phyloP scores from a whole-genome alignment of 116 monocot genomes.

The Trichopus zeylanicus region DNA sequence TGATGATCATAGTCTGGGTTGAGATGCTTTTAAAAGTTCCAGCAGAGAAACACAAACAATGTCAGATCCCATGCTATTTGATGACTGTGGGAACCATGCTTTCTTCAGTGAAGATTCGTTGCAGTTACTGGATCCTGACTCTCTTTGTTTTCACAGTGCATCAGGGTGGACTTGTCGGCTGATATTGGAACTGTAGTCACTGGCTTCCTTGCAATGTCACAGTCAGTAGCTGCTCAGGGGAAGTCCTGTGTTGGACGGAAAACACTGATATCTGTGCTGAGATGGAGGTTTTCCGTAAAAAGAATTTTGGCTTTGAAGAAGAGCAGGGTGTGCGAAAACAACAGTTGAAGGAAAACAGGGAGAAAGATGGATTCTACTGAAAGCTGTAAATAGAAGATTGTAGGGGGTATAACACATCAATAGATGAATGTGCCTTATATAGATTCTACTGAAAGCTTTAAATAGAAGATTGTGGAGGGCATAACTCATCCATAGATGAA shows the following conservation, averaged over 20 bases:
- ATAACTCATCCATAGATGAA: too few relatives aligned
- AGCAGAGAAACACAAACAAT: conserved; percentile 6
- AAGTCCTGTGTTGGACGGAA: conserved; percentile 47
- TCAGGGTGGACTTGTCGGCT: conserved; percentile 24
- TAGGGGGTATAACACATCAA: too few relatives aligned
- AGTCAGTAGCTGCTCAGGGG: conserved; percentile 9
- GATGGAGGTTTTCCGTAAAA: conserved; percentile 62
- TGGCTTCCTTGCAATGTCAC: conserved; percentile 27
- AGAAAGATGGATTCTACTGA: too few relatives aligned
- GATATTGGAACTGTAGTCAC: conserved; percentile 40
- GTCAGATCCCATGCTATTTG: conserved; percentile 23
- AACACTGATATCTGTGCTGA: conserved; percentile 42
- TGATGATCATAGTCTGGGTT: background rate
- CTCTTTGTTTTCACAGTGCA: conserved; percentile 11
- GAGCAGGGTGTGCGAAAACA: conserved; percentile 16
- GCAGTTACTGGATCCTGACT: conserved; percentile 24
- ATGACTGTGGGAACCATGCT: conserved; percentile 24
- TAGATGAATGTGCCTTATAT: too few relatives aligned
- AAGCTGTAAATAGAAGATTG: too few relatives aligned
- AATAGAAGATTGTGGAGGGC: too few relatives aligned
- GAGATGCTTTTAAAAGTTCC: background rate
- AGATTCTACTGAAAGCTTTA: too few relatives aligned
- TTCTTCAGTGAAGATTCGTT: conserved; percentile 17
- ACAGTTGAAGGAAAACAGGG: conserved; percentile 7
- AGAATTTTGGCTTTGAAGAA: conserved; percentile 53